Evolutionary conservation across 441 rosid genomes (phyloP), one percentile per base, ranked within the genome.

Genomic region (Brassica balearica): DNA sequence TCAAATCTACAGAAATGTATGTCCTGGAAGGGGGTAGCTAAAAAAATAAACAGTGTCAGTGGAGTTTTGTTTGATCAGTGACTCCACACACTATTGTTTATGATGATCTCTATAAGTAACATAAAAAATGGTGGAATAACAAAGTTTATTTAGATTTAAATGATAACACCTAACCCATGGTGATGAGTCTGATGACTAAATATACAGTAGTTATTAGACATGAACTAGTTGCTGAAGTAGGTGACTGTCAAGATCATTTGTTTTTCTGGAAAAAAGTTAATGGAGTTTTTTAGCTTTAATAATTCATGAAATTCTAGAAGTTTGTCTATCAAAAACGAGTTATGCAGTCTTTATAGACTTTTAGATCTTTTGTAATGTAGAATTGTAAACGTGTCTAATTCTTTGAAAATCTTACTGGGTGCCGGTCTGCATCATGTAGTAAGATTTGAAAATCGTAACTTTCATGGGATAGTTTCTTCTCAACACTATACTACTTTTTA

Each of bases 381-480:
- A 62, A 29, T 17, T 29, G 9, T 20, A 53, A 34, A 2, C 48
- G 51, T 73, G 51, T 11, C 29, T 27, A 9, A 19, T 68, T 58
- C 10, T 41, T 8, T 75, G 41, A 5, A 56, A 66, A 75, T 58
- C n/a, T 15, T 55, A 10, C 5, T 46, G 17, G 17, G 65, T 65
- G 12, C 43, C 17, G n/a, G 27, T 74, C 72, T 58, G 68, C 67
- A 75, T 67, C 77, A 65, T 53, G 4, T 53, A 65, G 65, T 74
- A 23, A 53, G 38, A 22, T 29, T 11, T 73, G 8, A 32, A 32
- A 65, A 34, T 34, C 5, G 15, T n/a, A 36, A 34, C 65, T n/a
- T 34, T n/a, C 72, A 22, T 3, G 41, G 10, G 75, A 43, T 74
- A 38, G 58, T 4, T n/a, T 55, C n/a, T n/a, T 48, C 56, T n/a